These are phyloP conservation scores for Saturnispora galanensis DNA, from an alignment of 805 yeast genomes.

Conservation along the genomic window DNA sequence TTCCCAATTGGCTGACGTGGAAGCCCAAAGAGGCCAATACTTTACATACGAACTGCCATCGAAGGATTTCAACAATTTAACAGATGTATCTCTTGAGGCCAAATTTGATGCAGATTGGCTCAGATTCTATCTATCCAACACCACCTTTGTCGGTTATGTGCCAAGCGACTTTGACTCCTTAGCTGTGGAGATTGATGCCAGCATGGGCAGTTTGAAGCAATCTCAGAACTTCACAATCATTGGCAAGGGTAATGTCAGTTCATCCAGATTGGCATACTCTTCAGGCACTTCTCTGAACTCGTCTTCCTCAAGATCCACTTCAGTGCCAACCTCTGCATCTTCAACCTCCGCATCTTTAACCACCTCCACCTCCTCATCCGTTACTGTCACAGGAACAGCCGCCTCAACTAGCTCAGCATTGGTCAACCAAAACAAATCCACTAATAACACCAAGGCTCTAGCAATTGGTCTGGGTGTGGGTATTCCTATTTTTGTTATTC, in stretches of 20 bases:
- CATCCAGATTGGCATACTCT: slow-evolving; percentile 19
- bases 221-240: slow-evolving; percentile 39
- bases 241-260: slow-evolving; percentile 33
- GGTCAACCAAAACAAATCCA: slow-evolving; percentile 17
- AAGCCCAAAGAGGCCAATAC: slow-evolving; percentile 57
- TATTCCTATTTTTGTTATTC: slow-evolving; percentile 50
- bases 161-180: slow-evolving; percentile 39
- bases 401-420: slow-evolving; percentile 19
- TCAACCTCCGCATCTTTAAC: slow-evolving; percentile 20
- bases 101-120: slow-evolving; percentile 53
- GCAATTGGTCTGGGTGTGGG: slow-evolving; percentile 91
- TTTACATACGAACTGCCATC: slow-evolving; percentile 47
- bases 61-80: slow-evolving; percentile 46
- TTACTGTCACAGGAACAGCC: too few species aligned
- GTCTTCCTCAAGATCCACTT: slow-evolving; percentile 19
- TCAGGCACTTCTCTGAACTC: slow-evolving; percentile 12
- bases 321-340: slow-evolving; percentile 24
- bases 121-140: slow-evolving; percentile 44
- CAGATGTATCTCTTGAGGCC: slow-evolving; percentile 40
- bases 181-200: slow-evolving; percentile 34
- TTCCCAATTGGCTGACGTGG: slow-evolving; percentile 41
- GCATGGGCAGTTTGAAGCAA: slow-evolving; percentile 28
- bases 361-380: slow-evolving; percentile 16
- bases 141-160: slow-evolving; percentile 61
- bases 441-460: slow-evolving; percentile 33